Base-by-base conservation (phyloP, 2,329 filamentous ascomycete genomes). In the Fusarium fracticaudum region DNA sequence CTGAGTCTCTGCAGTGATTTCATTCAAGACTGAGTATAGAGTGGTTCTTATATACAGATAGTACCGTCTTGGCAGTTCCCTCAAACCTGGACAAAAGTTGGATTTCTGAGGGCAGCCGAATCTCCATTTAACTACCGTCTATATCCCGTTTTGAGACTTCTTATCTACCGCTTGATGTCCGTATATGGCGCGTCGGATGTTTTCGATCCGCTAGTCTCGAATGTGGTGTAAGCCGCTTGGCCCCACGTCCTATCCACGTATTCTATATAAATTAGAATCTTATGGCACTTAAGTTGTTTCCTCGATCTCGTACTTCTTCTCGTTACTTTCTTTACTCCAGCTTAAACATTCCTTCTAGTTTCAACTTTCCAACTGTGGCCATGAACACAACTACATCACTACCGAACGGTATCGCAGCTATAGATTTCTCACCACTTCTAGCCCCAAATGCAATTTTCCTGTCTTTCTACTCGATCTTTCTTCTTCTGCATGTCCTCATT, bases 311-410 rank as follows among this genome's bases (percentile, higher is more conserved):
- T 17, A 6, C 14, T 17, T 6, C 6, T 22, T 31, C 45, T n/a
- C 8, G 0, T 22, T 31, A 5, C 6, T 24, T 31, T 31, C 12
- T 20, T 22, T 22, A 3, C 12, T 20, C 18, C 5, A 20, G 8
- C 18, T 20, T 7, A 9, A 48, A 17, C 20, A 9, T n/a, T 31
- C 20, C 4, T 50, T 17, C 20, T 3, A 9, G 7, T 31, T 9
- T 31, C 26, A 31, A 3, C 1, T 17, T 31, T 7, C 1, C 1
- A 6, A 29, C 7, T n/a, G 4, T 3, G 7, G 0, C 45, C 20
- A 50, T 51, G 35, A 53, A 53, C 44, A 10, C 57, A 60, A 53
- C 35, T 29, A 40, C 26, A 40, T 14, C 15, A 14, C 44, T 1
- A 4, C 26, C 35, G 1, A 60, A 47, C 11, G 14, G 55, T n/a